Evolutionary conservation across 2,329 filamentous ascomycete genomes (phyloP).

Genomic region (Aspergillus sp.): DNA sequence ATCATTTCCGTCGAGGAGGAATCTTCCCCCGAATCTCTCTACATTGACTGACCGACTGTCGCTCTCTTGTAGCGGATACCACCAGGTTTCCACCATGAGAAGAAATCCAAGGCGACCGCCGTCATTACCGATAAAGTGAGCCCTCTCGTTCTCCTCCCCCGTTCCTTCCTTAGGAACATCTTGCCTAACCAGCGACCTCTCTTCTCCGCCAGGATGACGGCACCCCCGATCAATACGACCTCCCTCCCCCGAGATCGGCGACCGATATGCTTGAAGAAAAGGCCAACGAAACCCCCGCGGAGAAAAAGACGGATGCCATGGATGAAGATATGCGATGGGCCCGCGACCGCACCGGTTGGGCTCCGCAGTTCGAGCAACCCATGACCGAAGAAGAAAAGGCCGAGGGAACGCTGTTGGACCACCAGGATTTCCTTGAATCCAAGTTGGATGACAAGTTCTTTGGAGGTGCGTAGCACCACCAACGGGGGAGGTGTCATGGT

Average conservation of each 20-base stretch:
- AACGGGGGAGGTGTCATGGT: not conserved
- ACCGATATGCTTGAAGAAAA: constrained; percentile 47
- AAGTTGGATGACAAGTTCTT: constrained; percentile 86
- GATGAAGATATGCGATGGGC: constrained; percentile 56
- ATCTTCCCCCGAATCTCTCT: not conserved
- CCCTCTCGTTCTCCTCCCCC: not conserved
- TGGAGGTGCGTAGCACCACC: constrained; percentile 60
- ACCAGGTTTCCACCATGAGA: constrained; percentile 58
- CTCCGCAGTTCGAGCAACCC: constrained; percentile 70
- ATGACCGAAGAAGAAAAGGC: constrained; percentile 52
- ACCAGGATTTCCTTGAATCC: constrained; percentile 81
- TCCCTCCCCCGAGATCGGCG: constrained; percentile 69
- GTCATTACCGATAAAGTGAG: constrained; percentile 72
- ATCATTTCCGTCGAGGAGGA: too few species aligned
- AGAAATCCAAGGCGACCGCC: constrained; percentile 39
- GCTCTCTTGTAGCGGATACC: constrained; percentile 55
- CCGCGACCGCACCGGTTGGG: constrained; percentile 74
- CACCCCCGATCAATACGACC: constrained; percentile 66
- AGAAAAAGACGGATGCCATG: constrained; percentile 50
- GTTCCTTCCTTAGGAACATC: not conserved
- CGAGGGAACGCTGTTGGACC: constrained; percentile 71
- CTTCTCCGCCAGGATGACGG: constrained; percentile 58
- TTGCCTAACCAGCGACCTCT: constrained; percentile 1
- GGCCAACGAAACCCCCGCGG: constrained; percentile 51
- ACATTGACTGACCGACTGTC: constrained; percentile 1